Conservation (phyloP, 2,329 filamentous ascomycete genomes). For the Eurotiales sp. region DNA sequence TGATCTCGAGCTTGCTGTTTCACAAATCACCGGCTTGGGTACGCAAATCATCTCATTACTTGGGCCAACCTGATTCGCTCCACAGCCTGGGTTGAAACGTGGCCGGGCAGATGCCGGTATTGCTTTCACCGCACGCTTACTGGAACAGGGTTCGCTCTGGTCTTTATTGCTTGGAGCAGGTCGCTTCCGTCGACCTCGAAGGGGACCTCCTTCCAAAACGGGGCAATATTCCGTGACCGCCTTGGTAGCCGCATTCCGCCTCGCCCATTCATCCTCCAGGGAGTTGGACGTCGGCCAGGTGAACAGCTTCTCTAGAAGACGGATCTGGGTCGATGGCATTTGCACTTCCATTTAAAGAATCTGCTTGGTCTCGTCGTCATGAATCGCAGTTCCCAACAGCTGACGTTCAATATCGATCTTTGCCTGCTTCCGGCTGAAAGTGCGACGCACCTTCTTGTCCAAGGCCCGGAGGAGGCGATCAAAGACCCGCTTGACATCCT, state of each 20-base stretch:
- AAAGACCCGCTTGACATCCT: slow-evolving; percentile 12
- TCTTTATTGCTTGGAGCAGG: background rate
- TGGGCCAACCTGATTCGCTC: too few relatives aligned
- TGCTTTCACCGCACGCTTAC: background rate
- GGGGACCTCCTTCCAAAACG: slow-evolving; percentile 13
- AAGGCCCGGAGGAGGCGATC: slow-evolving; percentile 14
- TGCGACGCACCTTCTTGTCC: slow-evolving; percentile 10
- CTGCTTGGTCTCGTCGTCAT: slow-evolving; percentile 18
- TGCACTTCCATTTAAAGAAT: slow-evolving; percentile 10
- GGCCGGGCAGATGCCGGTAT: background rate
- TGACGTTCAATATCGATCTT: slow-evolving; percentile 18
- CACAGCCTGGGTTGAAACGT: background rate
- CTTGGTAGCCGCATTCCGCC: slow-evolving; percentile 14
- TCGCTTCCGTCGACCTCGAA: slow-evolving; percentile 7
- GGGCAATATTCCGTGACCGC: slow-evolving; percentile 15
- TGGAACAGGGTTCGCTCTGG: too few relatives aligned
- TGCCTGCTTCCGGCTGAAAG: slow-evolving; percentile 18
- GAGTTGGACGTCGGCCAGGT: slow-evolving; percentile 16
- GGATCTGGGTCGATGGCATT: slow-evolving; percentile 8
- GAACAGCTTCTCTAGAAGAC: slow-evolving; percentile 17
- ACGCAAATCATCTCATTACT: too few relatives aligned
- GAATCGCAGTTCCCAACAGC: slow-evolving; percentile 16
- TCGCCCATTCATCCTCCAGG: slow-evolving; percentile 17
- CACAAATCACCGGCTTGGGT: too few relatives aligned
- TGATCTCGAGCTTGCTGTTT: too few relatives aligned